Conservation (phyloP, 2,329 filamentous ascomycete species). For the Cordyceps javanica region DNA sequence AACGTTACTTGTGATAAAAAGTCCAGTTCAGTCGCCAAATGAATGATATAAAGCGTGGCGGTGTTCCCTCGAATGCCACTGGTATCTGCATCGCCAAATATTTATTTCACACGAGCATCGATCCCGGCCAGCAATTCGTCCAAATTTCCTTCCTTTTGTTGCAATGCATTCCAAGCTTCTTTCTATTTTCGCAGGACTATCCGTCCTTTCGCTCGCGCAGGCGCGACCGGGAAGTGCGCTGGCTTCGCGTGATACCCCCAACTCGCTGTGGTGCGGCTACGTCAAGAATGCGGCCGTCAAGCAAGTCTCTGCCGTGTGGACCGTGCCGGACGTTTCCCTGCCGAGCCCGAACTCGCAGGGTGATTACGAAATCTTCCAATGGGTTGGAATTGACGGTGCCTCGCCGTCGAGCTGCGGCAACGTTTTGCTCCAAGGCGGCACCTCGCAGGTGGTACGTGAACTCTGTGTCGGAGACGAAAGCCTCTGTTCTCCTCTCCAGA, state of each 20-base stretch:
- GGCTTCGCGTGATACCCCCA: not conserved
- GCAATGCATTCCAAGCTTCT: not conserved
- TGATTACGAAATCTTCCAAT: not conserved
- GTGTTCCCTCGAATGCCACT: not conserved
- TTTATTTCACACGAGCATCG: not conserved
- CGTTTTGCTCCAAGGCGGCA: conserved; percentile 1
- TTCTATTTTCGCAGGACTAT: not conserved
- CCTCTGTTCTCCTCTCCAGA: not conserved
- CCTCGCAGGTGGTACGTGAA: not conserved
- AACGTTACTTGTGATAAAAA: too few relatives aligned
- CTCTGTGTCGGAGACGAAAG: too few relatives aligned
- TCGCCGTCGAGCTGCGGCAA: not conserved
- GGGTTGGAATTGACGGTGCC: not conserved
- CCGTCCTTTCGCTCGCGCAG: not conserved
- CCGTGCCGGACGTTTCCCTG: not conserved
- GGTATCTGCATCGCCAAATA: not conserved
- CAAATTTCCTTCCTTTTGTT: not conserved
- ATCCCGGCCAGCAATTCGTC: not conserved
- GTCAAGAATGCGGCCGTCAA: not conserved
- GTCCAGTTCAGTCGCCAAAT: too few relatives aligned
- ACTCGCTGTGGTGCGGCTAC: not conserved
- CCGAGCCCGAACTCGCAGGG: not conserved
- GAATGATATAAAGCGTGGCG: not conserved
- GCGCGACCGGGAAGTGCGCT: not conserved
- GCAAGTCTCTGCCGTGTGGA: not conserved